These are phyloP conservation scores for Articulospora tetracladia DNA, from an alignment of 495 filamentous ascomycete genomes.

Conservation along the genomic window DNA sequence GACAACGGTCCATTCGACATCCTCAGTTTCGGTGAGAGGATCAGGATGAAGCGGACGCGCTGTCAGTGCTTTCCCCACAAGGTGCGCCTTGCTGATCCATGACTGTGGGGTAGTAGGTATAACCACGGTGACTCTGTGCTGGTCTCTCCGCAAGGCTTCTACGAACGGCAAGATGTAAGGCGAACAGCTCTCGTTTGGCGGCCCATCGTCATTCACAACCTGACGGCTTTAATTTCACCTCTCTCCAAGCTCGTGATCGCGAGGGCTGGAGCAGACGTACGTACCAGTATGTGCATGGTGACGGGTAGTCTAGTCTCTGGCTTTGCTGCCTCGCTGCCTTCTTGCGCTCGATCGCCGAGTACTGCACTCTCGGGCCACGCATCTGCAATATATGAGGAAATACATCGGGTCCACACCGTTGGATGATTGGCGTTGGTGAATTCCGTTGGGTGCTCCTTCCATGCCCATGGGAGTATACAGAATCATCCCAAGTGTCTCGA, in stretches of 20 bases:
- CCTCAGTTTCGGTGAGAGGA: neutral
- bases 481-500: no score
- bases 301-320: neutral
- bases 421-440: no score
- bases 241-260: neutral
- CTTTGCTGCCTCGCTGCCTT: neutral
- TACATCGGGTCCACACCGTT: no score
- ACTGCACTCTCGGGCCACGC: no score
- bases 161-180: slow-evolving; percentile 4
- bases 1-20: slow-evolving; percentile 3
- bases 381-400: no score
- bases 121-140: neutral
- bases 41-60: neutral
- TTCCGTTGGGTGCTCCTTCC: no score
- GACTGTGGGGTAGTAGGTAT: slow-evolving; percentile 1
- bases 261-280: neutral
- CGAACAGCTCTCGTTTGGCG: neutral
- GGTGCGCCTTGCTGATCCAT: slow-evolving; percentile 6
- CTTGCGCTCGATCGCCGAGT: no score
- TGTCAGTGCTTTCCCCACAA: slow-evolving; percentile 1
- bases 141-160: neutral
- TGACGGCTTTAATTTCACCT: neutral
- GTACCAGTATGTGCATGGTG: slow-evolving; percentile 3
- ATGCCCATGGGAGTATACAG: no score
- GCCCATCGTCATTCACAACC: slow-evolving; percentile 6